Base-by-base conservation (phyloP, 1,139 yeast species). In the Martiniozyma asiatica region DNA sequence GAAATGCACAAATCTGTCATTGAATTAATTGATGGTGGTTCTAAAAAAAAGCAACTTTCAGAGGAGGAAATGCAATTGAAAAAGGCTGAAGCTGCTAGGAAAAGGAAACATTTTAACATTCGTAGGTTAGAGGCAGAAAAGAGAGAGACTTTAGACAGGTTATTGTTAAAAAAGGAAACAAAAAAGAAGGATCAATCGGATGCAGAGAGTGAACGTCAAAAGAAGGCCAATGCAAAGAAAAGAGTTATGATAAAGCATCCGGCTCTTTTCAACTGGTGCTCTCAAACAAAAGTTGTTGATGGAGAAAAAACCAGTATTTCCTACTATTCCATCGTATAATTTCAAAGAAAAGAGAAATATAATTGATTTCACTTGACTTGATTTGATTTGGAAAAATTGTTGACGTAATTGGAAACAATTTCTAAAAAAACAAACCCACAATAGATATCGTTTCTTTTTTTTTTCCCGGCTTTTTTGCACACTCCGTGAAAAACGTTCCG, bases 41-140 rank as follows among this genome's bases (percentile, higher is more conserved):
- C 40, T 8, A 61, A 62, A 41, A 71, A 68, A 46, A 59, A 61
- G 32, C 59, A 59, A 5, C 65, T 81, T 34, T 77, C 94, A 0
- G 95, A 77, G 35, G 95, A 89, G 50, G 94, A 87, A 53, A 66
- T 74, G 24, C 82, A 82, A 22, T 56, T 84, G 36, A 66, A 85
- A 25, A 74, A 85, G 39, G 87, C 93, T 1, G 98, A 89, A 49
- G 76, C 73, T 47, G 89, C 96, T 0, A 68, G 98, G 43, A 72
- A 87, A 51, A 67, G 98, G 41, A 80, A 80, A 51, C 89, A 89
- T 48, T 68, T 85, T 47, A 77, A 79, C 41, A 87, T 77, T 45
- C 77, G 79, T 56, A 73, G 79, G 39, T 59, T 82, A 24, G 97
- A 85, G 48, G 96, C 84, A 52, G 98, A 89, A 53, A 89, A 89